These are phyloP conservation scores for Herpotrichia juniperi DNA, from an alignment of 2,329 filamentous ascomycete genomes.

Conservation along the genomic window DNA sequence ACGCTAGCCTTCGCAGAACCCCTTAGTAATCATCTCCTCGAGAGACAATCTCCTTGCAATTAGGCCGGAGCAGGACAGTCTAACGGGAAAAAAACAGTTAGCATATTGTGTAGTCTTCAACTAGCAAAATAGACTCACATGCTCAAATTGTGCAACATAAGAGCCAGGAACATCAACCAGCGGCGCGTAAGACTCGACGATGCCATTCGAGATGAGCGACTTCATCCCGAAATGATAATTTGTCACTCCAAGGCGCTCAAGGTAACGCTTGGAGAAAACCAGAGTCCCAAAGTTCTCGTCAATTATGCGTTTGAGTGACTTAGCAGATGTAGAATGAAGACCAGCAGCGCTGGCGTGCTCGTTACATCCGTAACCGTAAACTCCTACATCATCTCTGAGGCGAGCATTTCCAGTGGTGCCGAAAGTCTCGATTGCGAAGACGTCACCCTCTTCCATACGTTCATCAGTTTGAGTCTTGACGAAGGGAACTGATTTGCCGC, in stretches of 20 bases:
- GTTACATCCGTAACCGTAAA: constrained; percentile 70
- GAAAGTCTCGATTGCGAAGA: constrained; percentile 95
- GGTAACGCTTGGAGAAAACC: constrained; percentile 85
- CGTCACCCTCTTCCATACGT: constrained; percentile 96
- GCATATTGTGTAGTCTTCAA: not conserved
- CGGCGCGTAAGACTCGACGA: constrained; percentile 88
- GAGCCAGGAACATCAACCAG: constrained; percentile 89
- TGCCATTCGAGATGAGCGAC: constrained; percentile 77
- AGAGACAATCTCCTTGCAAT: constrained; percentile 84
- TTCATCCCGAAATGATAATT: constrained; percentile 92
- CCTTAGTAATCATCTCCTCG: constrained; percentile 80
- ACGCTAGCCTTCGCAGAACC: not conserved
- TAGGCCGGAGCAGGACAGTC: constrained; percentile 40
- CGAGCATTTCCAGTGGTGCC: constrained; percentile 89
- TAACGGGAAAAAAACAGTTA: constrained; percentile 20
- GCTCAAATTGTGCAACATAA: constrained; percentile 92
- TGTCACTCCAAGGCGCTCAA: constrained; percentile 86
- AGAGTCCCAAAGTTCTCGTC: constrained; percentile 94
- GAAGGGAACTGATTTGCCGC: constrained; percentile 89
- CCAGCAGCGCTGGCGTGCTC: constrained; percentile 72
- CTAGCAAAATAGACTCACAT: constrained; percentile 65
- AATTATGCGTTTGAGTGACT: constrained; percentile 82
- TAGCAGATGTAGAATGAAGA: constrained; percentile 78
- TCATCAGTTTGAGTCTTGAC: constrained; percentile 83
- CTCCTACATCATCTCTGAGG: constrained; percentile 76